phyloP scores from a whole-genome alignment of 352 stramenopile genomes.

The Pelagophyceae sp. region DNA sequence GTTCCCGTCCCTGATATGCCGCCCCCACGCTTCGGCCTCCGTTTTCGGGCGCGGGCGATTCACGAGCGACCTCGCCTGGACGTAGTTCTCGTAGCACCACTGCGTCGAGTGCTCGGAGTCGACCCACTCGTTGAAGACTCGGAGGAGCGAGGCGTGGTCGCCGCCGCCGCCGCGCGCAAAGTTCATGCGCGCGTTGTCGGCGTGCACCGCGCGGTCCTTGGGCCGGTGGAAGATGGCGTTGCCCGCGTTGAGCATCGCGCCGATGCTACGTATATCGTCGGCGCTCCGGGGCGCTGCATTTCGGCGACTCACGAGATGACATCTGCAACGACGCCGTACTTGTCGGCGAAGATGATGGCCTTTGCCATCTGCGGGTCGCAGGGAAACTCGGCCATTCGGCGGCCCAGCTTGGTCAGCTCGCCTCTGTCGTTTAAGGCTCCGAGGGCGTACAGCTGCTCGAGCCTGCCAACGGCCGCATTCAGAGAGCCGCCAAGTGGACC shows the following conservation, averaged over 20 bases:
- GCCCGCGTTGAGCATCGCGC: conserved; percentile 97
- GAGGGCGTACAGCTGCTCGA: conserved; percentile 97
- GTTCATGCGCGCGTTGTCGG: conserved; percentile 93
- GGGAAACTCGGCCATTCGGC: conserved; percentile 90
- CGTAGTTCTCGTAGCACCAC: conserved; percentile 83
- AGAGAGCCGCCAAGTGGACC: too few species aligned
- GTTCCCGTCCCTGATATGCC: too few species aligned
- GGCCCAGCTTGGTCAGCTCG: conserved; percentile 87
- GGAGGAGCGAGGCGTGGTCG: conserved; percentile 91
- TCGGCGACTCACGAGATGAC: too few species aligned
- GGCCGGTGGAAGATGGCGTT: conserved; percentile 97
- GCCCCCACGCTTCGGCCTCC: too few species aligned
- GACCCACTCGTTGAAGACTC: conserved; percentile 96
- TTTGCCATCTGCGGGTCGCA: conserved; percentile 89
- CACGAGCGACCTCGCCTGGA: conserved; percentile 94
- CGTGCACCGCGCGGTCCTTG: conserved; percentile 97
- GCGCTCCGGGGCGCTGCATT: too few species aligned
- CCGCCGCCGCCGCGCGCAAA: conserved; percentile 91
- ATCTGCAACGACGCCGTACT: conserved; percentile 62
- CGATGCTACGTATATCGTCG: too few species aligned
- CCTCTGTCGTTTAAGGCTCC: conserved; percentile 96
- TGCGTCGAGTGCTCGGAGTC: conserved; percentile 92
- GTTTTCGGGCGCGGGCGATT: too few species aligned
- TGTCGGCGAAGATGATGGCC: conserved; percentile 73
- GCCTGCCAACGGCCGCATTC: too few species aligned